A percentile compares a stretch with the other conserved stretches of the same genome.
phyloP scores from a whole-genome alignment of 169 alveolate genomes.

The Plasmodium berghei region DNA sequence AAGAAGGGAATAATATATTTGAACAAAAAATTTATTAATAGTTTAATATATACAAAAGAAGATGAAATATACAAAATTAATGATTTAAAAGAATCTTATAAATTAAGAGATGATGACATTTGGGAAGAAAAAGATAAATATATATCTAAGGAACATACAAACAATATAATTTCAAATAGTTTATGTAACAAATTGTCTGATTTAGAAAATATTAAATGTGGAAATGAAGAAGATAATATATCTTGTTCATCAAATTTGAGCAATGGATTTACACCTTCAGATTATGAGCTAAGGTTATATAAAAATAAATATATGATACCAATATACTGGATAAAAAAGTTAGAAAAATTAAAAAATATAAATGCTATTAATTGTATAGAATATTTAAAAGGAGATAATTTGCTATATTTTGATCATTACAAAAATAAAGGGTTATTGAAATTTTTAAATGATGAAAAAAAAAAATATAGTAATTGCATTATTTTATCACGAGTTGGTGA shows the following conservation, averaged over 20 bases:
- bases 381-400: constrained; percentile 64
- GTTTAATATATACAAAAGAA: constrained; percentile 62
- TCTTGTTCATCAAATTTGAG: neutral
- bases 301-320: constrained; percentile 50
- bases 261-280: constrained; percentile 13
- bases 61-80: constrained; percentile 75
- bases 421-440: constrained; percentile 76
- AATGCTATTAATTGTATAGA: constrained; percentile 75
- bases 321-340: constrained; percentile 60
- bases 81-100: neutral
- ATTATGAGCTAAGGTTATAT: constrained; percentile 34
- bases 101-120: neutral
- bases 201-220: neutral
- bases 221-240: neutral
- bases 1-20: constrained; percentile 7
- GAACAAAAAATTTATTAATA: constrained; percentile 17
- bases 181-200: neutral
- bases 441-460: constrained; percentile 78
- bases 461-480: constrained; percentile 75
- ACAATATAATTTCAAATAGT: constrained; percentile 27
- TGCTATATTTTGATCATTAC: constrained; percentile 61
- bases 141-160: neutral
- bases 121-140: neutral
- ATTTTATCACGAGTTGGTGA: constrained; percentile 78
- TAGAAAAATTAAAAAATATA: constrained; percentile 62